phyloP scores from a whole-genome alignment of 2,329 filamentous ascomycete genomes.

The Diaporthe destruens region DNA sequence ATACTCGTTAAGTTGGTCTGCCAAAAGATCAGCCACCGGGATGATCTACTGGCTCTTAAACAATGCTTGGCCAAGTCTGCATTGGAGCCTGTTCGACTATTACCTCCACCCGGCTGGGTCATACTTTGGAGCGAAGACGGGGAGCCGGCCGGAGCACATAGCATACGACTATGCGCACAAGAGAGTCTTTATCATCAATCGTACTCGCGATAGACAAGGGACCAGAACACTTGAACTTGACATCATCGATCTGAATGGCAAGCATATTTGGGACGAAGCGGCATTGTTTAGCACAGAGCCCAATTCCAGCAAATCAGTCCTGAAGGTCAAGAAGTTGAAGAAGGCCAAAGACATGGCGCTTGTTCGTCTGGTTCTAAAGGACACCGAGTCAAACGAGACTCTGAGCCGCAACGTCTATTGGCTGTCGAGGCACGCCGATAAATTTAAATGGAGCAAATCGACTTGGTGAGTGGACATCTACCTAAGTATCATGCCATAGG shows the following conservation, averaged over 20 bases:
- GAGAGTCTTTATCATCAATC: constrained; percentile 67
- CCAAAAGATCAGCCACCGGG: constrained; percentile 67
- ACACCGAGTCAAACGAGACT: constrained; percentile 49
- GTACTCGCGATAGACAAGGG: constrained; percentile 56
- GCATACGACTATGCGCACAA: constrained; percentile 65
- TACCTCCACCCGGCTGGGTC: constrained; percentile 69
- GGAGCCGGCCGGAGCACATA: constrained; percentile 63
- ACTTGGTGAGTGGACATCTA: constrained; percentile 60
- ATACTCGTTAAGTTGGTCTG: constrained; percentile 64
- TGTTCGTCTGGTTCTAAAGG: constrained; percentile 61
- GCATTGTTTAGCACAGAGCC: constrained; percentile 53
- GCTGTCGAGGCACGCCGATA: constrained; percentile 61
- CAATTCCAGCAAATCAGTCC: constrained; percentile 57
- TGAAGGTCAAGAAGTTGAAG: constrained; percentile 45
- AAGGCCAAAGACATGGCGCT: constrained; percentile 60
- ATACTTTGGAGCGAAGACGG: constrained; percentile 71
- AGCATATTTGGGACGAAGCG: background rate
- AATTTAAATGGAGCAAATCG: constrained; percentile 67
- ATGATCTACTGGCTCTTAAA: constrained; percentile 78
- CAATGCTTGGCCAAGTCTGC: constrained; percentile 73
- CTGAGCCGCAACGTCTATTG: constrained; percentile 73
- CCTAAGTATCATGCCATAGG: background rate
- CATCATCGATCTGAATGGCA: constrained; percentile 62
- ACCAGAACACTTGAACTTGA: constrained; percentile 61
- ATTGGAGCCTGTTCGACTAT: constrained; percentile 76